Evolutionary conservation across 2,329 filamentous ascomycete species (phyloP), one percentile per base, ranked within the genome.

Genomic region (Colletotrichum spinosum): DNA sequence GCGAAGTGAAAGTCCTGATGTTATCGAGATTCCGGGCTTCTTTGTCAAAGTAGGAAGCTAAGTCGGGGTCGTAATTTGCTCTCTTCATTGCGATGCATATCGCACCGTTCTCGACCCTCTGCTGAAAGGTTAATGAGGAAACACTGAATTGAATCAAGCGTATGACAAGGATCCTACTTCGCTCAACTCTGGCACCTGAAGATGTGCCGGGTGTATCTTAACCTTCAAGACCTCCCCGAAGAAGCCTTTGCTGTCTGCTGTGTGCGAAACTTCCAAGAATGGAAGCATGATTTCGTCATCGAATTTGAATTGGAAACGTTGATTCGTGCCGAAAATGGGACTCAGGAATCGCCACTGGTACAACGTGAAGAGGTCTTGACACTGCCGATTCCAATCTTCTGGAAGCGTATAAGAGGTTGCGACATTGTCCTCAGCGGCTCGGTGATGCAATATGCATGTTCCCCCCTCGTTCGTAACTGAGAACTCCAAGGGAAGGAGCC

Each of bases 181-280:
- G 2, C 33, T 11, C 46, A 51, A 6, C 4, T 25, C 35, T 4
- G 2, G n/a, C 2, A 9, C 25, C 13, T 25, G 42, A 8, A 61
- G 17, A 35, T 57, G 59, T 4, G 46, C 53, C 10, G 9, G 33
- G 34, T 62, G 59, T 17, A 56, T 34, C 1, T 25, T 39, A 10
- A 57, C 52, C 15, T 51, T 52, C 5, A 2, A 39, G 17, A 57
- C 59, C 34, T 62, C 59, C 2, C 59, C 46, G 17, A 62, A 62
- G 17, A 56, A 62, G 1, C 59, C 52, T 10, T n/a, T 10, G 34
- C 38, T 46, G 33, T 10, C 15, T 57, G 52, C 25, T 39, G 5
- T 39, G 2, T 4, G 3, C 6, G 9, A 2, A 5, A 56, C 6
- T 17, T 15, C 6, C 1, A 51, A 1, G 17, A 39, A 62, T 6